A percentile compares a stretch with the other conserved stretches of the same genome.
phyloP scores from a whole-genome alignment of 2,329 filamentous ascomycete genomes.

The Pestalotiopsis sp. region DNA sequence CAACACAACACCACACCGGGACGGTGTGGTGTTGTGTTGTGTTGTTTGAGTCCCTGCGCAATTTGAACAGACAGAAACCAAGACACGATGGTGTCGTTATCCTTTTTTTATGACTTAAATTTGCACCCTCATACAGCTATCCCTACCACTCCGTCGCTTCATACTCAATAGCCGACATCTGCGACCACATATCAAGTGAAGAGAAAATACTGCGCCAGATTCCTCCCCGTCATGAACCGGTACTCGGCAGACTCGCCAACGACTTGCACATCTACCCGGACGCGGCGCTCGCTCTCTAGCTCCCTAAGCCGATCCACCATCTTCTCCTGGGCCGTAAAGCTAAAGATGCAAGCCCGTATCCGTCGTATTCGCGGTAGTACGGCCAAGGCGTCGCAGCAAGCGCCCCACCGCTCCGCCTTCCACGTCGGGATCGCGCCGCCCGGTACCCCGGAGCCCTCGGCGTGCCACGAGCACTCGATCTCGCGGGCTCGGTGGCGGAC shows the following conservation, averaged over 20 bases:
- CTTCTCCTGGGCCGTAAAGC: background rate
- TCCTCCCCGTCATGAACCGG: constrained; percentile 3
- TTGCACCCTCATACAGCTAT: no score
- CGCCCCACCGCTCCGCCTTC: background rate
- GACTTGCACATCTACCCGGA: background rate
- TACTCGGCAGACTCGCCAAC: background rate
- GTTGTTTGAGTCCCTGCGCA: no score
- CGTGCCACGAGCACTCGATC: background rate
- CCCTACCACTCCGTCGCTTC: background rate
- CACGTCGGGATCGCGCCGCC: background rate
- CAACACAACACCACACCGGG: no score
- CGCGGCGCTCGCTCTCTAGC: background rate
- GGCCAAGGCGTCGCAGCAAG: background rate
- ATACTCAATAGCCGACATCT: no score
- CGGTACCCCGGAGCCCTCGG: background rate
- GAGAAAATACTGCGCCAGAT: background rate
- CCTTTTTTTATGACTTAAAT: no score
- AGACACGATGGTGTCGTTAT: no score
- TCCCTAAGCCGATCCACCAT: background rate
- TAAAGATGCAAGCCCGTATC: background rate
- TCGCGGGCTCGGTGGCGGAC: background rate
- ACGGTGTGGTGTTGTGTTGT: no score
- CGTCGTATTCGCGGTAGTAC: background rate
- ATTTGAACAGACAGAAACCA: no score
- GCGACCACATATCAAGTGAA: background rate